Conservation (phyloP, 2,329 filamentous ascomycete genomes). For the Fusarium agapanthi region DNA sequence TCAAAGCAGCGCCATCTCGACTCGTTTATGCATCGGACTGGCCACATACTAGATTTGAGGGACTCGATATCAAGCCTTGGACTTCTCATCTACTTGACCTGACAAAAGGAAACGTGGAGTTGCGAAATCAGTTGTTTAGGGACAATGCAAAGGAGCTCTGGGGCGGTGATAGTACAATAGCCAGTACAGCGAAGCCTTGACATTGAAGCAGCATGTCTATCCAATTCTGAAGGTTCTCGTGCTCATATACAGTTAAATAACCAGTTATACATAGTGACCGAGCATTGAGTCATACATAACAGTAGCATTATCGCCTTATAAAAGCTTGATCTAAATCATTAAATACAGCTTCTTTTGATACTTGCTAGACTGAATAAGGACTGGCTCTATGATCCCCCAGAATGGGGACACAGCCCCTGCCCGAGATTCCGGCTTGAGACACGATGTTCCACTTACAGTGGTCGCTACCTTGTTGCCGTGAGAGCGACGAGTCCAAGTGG, state of each 20-base stretch:
- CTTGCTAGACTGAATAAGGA: background rate
- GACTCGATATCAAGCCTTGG: background rate
- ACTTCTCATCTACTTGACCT: background rate
- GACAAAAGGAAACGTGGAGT: background rate
- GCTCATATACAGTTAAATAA: background rate
- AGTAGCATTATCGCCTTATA: accelerated
- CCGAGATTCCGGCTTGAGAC: too few species aligned
- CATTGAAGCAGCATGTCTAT: background rate
- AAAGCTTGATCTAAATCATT: too few species aligned
- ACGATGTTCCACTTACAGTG: too few species aligned
- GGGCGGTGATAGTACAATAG: background rate
- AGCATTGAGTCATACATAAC: background rate
- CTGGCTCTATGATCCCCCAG: background rate
- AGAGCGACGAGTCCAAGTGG: too few species aligned
- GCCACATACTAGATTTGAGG: background rate
- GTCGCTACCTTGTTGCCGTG: too few species aligned
- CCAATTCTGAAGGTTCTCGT: accelerated
- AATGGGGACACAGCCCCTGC: background rate
- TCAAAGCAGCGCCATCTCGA: background rate
- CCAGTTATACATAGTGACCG: background rate
- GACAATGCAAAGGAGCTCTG: background rate
- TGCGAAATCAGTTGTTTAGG: background rate
- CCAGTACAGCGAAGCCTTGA: background rate
- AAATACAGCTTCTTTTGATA: background rate
- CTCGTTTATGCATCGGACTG: background rate